Evolutionary conservation across 179 eudicot genomes (phyloP).

Genomic region (Heliamphora pulchella): DNA sequence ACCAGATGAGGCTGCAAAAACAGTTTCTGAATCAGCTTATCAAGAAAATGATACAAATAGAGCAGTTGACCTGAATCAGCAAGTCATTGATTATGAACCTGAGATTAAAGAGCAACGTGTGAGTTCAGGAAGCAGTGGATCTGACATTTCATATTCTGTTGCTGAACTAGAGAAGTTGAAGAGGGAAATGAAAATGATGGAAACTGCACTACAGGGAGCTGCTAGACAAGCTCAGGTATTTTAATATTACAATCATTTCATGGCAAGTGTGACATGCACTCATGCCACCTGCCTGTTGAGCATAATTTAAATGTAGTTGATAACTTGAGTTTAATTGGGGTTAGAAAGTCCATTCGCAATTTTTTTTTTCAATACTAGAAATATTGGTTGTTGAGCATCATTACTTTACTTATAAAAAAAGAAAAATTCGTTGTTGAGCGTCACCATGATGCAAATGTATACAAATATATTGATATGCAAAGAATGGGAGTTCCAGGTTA

Average conservation of each 20-base stretch:
- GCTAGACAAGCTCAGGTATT: constrained; percentile 95
- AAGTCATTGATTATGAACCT: constrained; percentile 25
- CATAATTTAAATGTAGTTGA: neutral
- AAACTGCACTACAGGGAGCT: constrained; percentile 85
- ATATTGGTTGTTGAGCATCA: neutral
- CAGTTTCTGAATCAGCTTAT: constrained; percentile 28
- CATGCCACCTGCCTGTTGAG: neutral
- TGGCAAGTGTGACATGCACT: constrained; percentile 9
- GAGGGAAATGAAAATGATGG: constrained; percentile 97
- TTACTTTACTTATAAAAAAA: too few species aligned
- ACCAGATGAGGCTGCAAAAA: constrained; percentile 32
- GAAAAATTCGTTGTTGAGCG: neutral
- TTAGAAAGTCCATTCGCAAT: neutral
- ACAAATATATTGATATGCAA: neutral
- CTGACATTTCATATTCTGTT: constrained; percentile 37
- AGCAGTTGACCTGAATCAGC: constrained; percentile 29
- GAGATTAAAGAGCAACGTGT: constrained; percentile 35
- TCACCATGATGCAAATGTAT: neutral
- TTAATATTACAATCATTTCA: neutral
- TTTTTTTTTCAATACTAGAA: neutral
- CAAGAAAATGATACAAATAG: constrained; percentile 29
- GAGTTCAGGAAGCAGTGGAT: constrained; percentile 38
- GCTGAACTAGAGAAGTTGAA: constrained; percentile 72
- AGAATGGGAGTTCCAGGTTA: neutral
- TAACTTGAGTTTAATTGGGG: constrained; percentile 4